Base-by-base conservation (phyloP, 495 filamentous ascomycete genomes). In the Annulohypoxylon nitens region DNA sequence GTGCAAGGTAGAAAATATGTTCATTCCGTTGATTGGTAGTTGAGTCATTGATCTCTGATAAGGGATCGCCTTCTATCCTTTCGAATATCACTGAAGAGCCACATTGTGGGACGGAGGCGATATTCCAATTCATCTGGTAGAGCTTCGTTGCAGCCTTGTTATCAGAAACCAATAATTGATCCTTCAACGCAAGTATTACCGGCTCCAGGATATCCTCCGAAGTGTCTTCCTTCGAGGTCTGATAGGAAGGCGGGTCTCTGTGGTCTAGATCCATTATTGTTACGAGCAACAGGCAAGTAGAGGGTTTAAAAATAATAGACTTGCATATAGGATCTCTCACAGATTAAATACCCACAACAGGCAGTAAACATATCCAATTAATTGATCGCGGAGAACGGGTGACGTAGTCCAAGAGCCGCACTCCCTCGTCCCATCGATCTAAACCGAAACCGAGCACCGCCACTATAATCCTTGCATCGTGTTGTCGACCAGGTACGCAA, bases 1-100 rank as follows among this genome's bases (percentile, higher is more conserved):
- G 62, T 3, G 62, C 62, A 20, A 65, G 62, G 16, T 65, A 65
- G 25, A 57, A 65, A 18, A 65, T 53, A 20, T 45, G 62, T 37
- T 26, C 3, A 47, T 45, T 30, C 3, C 37, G 9, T 16, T 45
- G 62, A 14, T 43, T 45, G 3, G 8, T 33, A 36, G 11, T 34
- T 34, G 4, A 12, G 9, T 36, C 23, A 1, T 47, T 39, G 2
- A 3, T 18, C 11, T 16, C 23, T 36, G 20, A n/a, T 20, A 12
- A 14, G 9, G 14, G 12, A 34, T 47, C 14, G 2, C 57, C 36
- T 30, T 20, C 37, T 2, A 45, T 37, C 18, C 62, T 6, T 16
- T 65, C 62, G 8, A 65, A 65, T 34, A 57, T 36, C n/a, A 57
- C 62, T 4, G 62, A 65, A 20, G 62, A 57, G 3, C 23, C 11